Base-by-base conservation (phyloP, 2,329 filamentous ascomycete genomes). In the Fusarium pseudoanthophilum region DNA sequence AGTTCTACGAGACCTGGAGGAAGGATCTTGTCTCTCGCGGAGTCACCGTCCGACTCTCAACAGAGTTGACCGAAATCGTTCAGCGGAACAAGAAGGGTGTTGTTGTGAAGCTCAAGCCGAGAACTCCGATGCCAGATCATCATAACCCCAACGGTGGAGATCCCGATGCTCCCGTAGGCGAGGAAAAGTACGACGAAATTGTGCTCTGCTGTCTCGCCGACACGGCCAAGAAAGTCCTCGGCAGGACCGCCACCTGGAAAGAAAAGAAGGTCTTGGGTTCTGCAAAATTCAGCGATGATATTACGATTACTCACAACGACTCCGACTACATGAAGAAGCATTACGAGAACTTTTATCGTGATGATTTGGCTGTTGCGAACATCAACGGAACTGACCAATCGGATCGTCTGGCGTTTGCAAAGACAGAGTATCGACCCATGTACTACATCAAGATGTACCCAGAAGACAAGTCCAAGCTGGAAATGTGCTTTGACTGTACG, bases 381-480 rank as follows among this genome's bases (percentile, higher is more conserved):
- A 14, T 72, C 18, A 72, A 72, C 3, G 70, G 70, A 0, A 60
- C 49, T 0, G 70, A 72, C 9, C 70, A 72, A 30, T 49, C 69
- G 8, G 60, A 57, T 14, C 69, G 70, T 5, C 21, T 72, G 13
- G 64, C 60, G 3, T 72, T 49, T 37, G 70, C 70, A 42, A 69
- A 72, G 52, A 63, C 69, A 0, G 69, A 72, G 9, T 72, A 72
- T 42, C 60, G 70, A 11, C 70, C 70, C 16, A 72, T 72, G 70
- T 72, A 72, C 59, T 72, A 72, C 26, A 72, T 72, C 60, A 72
- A 72, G 52, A 72, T 72, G 70, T 72, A 72, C 10, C 64, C 70
- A 0, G 55, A 72, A 28, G 70, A 72, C 13, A 71, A 72, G 64
- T 56, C 64, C 5, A 72, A 72, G 26, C 56, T 72, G 2, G 70